Base-by-base conservation (phyloP, 331 rosid genomes). In the Ulmus americana region DNA sequence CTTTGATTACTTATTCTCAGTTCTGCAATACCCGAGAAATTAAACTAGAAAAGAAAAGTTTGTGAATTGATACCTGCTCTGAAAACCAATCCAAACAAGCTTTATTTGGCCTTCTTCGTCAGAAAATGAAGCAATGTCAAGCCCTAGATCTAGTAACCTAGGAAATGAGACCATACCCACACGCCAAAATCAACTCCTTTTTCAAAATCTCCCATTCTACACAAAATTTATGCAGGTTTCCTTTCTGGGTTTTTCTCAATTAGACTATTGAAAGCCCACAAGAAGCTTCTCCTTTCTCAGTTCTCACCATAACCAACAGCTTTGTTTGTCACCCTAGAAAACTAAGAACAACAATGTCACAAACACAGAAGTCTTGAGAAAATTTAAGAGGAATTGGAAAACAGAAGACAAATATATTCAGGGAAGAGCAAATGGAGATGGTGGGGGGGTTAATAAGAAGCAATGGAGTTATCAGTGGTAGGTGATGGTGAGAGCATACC, bases 391-490 rank as follows among this genome's bases (percentile, higher is more conserved):
- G 69, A 84, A 12, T 75, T 81, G 69, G 75, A 73, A 73, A 10
- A 68, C 67, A 65, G 65, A 70, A 61, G 64, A 6, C 2, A 68
- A 55, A 78, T 73, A 62, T 63, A 10, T 7, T 44, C 8, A 44
- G 72, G 61, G 81, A 49, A 59, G 71, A 53, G 39, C 75, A 70
- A 73, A 74, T 70, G 77, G 65, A 10, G 53, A 48, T 10, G 75
- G 45, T 68, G 80, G 77, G 68, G 83, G 75, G 86, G 80, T 77
- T 82, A 81, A 74, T 72, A 81, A 80, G 71, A 81, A 81, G 87
- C 73, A 55, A 74, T 71, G 88, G 83, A 76, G 77, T 79, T 86
- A 75, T 82, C 87, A 83, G 82, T 76, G 88, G 84, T 83, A 75
- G 95, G 87, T 85, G 81, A 75, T 68, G 67, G 62, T 66, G 56